Evolutionary conservation across 106 monocot species (phyloP).

Genomic region (Platanthera zijinensis): DNA sequence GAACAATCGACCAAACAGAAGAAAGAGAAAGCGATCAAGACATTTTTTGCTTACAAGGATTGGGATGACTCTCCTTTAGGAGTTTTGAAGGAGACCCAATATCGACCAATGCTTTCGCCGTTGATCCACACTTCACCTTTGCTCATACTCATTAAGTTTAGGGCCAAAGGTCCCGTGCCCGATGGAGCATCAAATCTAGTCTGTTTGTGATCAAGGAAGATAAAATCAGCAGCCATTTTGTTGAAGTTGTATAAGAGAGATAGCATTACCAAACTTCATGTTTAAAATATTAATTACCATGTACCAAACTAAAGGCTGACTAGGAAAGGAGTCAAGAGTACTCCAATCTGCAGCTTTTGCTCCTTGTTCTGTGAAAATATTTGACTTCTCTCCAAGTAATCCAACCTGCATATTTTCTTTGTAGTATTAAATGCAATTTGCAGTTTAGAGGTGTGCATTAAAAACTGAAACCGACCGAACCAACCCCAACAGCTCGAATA

Average conservation of each 20-base stretch:
- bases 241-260: not conserved
- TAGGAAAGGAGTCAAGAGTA: constrained; percentile 2
- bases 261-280: not conserved
- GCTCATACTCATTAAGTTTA: constrained; percentile 76
- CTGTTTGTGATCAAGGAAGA: constrained; percentile 14
- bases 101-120: constrained; percentile 83
- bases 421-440: not conserved
- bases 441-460: not conserved
- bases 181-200: constrained; percentile 51
- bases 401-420: constrained; percentile 45
- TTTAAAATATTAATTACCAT: constrained; percentile 41
- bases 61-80: constrained; percentile 65
- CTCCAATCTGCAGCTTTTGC: constrained; percentile 32
- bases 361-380: constrained; percentile 54
- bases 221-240: not conserved
- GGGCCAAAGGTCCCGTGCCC: constrained; percentile 42
- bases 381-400: constrained; percentile 48
- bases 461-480: too few relatives aligned
- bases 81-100: constrained; percentile 78
- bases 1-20: not conserved
- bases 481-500: too few relatives aligned
- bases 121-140: constrained; percentile 92
- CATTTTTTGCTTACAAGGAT: constrained; percentile 44
- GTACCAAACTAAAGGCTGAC: constrained; percentile 64
- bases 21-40: not conserved